A percentile compares a stretch with the other conserved stretches of the same genome.
These are phyloP conservation scores for Diaporthe citriasiana DNA, from an alignment of 2,329 filamentous ascomycete genomes.

Conservation along the genomic window DNA sequence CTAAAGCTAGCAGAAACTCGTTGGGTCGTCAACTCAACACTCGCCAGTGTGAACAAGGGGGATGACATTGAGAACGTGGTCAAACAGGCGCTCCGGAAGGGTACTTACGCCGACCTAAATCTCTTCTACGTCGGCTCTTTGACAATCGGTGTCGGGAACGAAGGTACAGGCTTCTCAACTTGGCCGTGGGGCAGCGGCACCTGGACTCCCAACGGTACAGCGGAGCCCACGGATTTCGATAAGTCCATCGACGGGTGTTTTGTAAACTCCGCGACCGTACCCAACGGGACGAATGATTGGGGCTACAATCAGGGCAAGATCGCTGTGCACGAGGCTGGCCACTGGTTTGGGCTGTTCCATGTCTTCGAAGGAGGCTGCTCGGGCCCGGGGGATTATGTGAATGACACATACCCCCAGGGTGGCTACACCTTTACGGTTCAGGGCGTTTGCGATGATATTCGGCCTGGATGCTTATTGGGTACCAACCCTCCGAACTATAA, in stretches of 20 bases:
- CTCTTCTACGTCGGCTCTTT: slow-evolving; percentile 11
- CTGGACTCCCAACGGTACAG: slow-evolving; percentile 14
- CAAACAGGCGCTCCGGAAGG: slow-evolving; percentile 23
- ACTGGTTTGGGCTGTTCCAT: slow-evolving; percentile 61
- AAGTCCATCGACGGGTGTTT: slow-evolving; percentile 24
- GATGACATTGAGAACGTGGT: slow-evolving; percentile 19
- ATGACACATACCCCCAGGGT: slow-evolving; percentile 50
- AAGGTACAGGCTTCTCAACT: slow-evolving; percentile 9
- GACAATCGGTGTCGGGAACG: neutral
- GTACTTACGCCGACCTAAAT: slow-evolving; percentile 25
- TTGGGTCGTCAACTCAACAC: slow-evolving; percentile 7
- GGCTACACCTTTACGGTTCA: neutral
- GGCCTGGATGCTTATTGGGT: neutral
- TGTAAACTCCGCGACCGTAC: neutral
- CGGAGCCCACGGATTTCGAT: slow-evolving; percentile 23
- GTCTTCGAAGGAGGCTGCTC: slow-evolving; percentile 57
- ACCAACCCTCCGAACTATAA: slow-evolving; percentile 13
- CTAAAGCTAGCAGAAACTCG: slow-evolving; percentile 21
- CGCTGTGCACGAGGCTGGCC: slow-evolving; percentile 61
- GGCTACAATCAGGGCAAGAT: slow-evolving; percentile 56
- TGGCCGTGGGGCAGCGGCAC: slow-evolving; percentile 10
- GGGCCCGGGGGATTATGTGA: slow-evolving; percentile 58
- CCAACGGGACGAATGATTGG: slow-evolving; percentile 22
- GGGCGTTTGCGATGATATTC: neutral
- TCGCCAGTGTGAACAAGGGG: slow-evolving; percentile 17